Evolutionary conservation across 371 early-diverging fungal genomes (phyloP), one percentile per base, ranked within the genome.

Genomic region (Rhizopus stolonifer): DNA sequence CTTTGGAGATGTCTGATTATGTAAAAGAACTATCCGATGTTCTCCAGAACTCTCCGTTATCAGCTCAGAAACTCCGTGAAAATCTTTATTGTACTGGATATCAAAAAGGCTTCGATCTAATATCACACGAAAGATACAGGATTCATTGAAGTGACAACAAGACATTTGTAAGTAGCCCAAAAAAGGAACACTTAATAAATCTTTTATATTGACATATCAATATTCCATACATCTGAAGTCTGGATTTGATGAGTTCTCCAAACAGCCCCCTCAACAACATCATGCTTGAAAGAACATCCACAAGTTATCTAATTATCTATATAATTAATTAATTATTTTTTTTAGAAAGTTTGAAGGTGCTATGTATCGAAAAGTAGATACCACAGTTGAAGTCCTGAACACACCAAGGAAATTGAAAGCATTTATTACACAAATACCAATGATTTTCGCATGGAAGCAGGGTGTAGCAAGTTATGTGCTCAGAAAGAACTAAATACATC

Each of bases 311-410:
- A 21, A 48, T 58, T 14, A 52, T 58, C 6, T 47, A 58, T 10
- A 7, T 58, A 15, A 40, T 52, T 15, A 61, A 47, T 15, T 56
- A 61, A 51, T 48, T 52, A 18, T 55, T 55, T n/a, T 33, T 55
- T n/a, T 34, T 4, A 8, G 23, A 15, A 23, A 34, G 2, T 26
- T 15, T 23, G 18, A 47, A 29, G 40, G 18, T 38, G 17, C 25
- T 21, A 25, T 54, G 52, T 54, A 34, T 31, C 34, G 54, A 29
- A 39, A 34, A 22, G n/a, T 54, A n/a, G 36, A 54, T 33, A 47
- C 32, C 38, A 46, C 22, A 11, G 47, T 54, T 13, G 54, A 54
- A 31, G 21, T 47, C 18, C 46, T 40, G 10, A 54, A 10, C 31
- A 46, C 54, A 21, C 54, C 54, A 17, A 43, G 43, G 44, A 56